Evolutionary conservation across 2,329 filamentous ascomycete species (phyloP), one percentile per base, ranked within the genome.

Genomic region (Diaporthe aspalathi): DNA sequence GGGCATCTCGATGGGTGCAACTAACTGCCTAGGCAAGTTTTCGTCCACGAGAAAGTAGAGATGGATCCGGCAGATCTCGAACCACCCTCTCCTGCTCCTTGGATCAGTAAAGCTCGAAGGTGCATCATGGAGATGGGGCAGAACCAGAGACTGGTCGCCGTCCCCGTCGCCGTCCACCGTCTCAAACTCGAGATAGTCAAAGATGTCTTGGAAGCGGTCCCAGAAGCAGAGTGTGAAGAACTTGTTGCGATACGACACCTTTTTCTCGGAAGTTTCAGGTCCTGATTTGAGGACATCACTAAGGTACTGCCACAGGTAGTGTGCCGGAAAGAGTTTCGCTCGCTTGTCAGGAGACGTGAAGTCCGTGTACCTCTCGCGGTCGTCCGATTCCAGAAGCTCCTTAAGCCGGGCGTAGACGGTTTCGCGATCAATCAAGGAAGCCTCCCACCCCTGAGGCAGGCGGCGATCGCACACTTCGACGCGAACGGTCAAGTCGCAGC

Each of bases 391-490:
- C 1, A 85, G 83, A 1, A 76, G 66, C 1, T 78, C 40, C 5
- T 67, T 75, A 4, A 88, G 76, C 40, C 84, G 83, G 32, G 78
- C 73, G 20, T 75, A 75, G 52, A 88, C 85, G 47, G 86, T 80
- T 2, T 82, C 76, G 22, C 83, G 78, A 73, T 90, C 87, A 5
- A 78, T 77, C 17, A 90, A 78, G 20, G 84, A 77, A 16, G 80
- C 73, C 1, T 87, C 79, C 81, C 84, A 85, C 68, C 78, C 78
- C 4, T 76, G 75, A 14, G 78, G 76, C 74, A 90, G 81, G 2
- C 86, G 85, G 14, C 87, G 87, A 66, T 81, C 76, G 8, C 84
- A 86, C 8, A 90, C 81, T 68, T 88, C 85, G 22, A 90, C 77
- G 1, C 77, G 81, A 47, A 89, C 68, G 27, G 78, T 74, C 50